These are phyloP conservation scores for Hypoxylon perforatum DNA, from an alignment of 495 filamentous ascomycete species.

Conservation along the genomic window DNA sequence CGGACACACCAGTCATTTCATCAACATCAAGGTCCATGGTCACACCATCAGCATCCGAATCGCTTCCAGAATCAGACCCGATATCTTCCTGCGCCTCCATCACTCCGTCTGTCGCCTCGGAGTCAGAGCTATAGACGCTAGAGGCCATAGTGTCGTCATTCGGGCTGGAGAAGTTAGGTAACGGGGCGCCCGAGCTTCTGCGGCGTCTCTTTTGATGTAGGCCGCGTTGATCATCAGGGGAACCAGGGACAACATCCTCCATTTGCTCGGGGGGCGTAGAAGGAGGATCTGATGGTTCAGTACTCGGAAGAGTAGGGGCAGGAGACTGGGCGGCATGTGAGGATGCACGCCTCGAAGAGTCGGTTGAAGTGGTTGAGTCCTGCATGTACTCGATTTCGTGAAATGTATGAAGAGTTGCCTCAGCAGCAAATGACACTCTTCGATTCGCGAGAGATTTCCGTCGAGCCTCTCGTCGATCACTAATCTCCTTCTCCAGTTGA, in stretches of 20 bases:
- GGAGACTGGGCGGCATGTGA: constrained; percentile 62
- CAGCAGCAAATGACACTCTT: constrained; percentile 95
- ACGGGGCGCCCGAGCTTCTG: constrained; percentile 71
- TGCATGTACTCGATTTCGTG: constrained; percentile 91
- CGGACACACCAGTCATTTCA: constrained; percentile 75
- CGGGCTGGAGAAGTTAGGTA: constrained; percentile 69
- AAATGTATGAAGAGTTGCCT: constrained; percentile 97
- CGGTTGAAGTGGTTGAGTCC: constrained; percentile 86
- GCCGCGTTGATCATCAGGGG: constrained; percentile 76
- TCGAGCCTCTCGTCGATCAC: constrained; percentile 82
- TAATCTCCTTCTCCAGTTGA: constrained; percentile 73
- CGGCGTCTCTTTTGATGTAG: constrained; percentile 73
- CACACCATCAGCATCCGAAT: constrained; percentile 76
- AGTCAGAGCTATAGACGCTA: constrained; percentile 79
- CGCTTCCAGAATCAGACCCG: constrained; percentile 61
- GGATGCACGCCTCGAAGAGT: constrained; percentile 78
- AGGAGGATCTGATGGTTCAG: constrained; percentile 69
- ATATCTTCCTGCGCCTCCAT: constrained; percentile 65
- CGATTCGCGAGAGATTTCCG: constrained; percentile 93
- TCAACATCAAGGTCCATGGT: constrained; percentile 77
- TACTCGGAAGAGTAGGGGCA: constrained; percentile 51
- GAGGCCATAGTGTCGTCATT: constrained; percentile 77
- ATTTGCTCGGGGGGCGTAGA: constrained; percentile 71
- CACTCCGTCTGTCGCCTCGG: constrained; percentile 69
- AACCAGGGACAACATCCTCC: constrained; percentile 70